A percentile compares a stretch with the other conserved stretches of the same genome.
Evolutionary conservation across 73 alveolate genomes (phyloP).

Genomic region (Paramecium bursaria): DNA sequence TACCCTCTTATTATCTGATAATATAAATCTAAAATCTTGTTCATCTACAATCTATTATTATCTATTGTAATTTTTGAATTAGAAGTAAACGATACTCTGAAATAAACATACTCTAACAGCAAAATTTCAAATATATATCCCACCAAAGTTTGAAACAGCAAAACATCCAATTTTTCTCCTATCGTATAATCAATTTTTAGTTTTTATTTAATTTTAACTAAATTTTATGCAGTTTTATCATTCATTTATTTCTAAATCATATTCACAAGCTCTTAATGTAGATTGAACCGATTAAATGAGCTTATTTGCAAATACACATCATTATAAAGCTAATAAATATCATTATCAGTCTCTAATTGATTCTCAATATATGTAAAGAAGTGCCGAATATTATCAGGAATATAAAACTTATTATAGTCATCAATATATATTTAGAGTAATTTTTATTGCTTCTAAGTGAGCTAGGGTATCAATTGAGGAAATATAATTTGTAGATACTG

Average conservation of each 20-base stretch:
- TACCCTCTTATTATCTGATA: conserved; percentile 24
- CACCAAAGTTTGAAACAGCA: conserved; percentile 6
- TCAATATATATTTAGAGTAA: conserved; percentile 7
- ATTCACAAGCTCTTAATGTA: conserved; percentile 16
- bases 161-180: conserved; percentile 9
- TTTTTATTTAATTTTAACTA: conserved; percentile 25
- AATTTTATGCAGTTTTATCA: conserved; percentile 30
- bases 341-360: conserved; percentile 10
- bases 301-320: conserved; percentile 33
- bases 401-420: conserved; percentile 14
- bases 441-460: neutral
- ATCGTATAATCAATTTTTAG: neutral
- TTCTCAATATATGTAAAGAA: conserved; percentile 11
- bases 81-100: conserved; percentile 10
- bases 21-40: conserved; percentile 13
- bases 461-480: conserved; percentile 39
- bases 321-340: conserved; percentile 19
- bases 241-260: neutral
- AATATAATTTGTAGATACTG: conserved; percentile 22
- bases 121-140: conserved; percentile 25
- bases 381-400: conserved; percentile 12
- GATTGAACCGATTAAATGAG: conserved; percentile 33
- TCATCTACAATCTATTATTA: neutral
- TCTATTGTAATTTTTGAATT: neutral
- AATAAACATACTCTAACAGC: conserved; percentile 10